Conservation (phyloP, 2,329 filamentous ascomycete species). For the Aspergillus sp. region DNA sequence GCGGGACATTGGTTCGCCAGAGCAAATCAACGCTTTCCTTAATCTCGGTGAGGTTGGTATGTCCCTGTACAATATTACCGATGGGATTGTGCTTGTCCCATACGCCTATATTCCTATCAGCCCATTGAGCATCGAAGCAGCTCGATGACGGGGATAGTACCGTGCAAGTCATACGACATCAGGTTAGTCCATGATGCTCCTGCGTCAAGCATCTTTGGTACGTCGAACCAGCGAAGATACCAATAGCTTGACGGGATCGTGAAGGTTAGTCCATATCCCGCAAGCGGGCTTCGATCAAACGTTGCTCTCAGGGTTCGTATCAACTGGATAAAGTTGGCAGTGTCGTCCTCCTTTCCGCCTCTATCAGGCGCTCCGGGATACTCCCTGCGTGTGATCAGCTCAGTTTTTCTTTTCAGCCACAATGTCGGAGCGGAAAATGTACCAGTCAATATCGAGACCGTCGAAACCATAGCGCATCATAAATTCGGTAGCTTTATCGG, state of each 20-base stretch:
- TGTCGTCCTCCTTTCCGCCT: constrained; percentile 2
- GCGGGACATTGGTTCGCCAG: constrained; percentile 19
- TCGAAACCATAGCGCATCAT: constrained; percentile 11
- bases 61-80: constrained; percentile 3
- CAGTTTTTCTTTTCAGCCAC: too few species aligned
- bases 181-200: constrained; percentile 13
- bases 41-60: constrained; percentile 21
- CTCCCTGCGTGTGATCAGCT: too few species aligned
- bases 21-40: constrained; percentile 16
- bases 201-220: constrained; percentile 5
- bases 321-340: constrained; percentile 19
- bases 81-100: constrained; percentile 5
- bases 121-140: neutral
- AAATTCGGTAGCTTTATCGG: constrained; percentile 2
- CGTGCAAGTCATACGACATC: constrained; percentile 20
- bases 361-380: constrained; percentile 9
- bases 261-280: constrained; percentile 9
- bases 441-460: constrained; percentile 15
- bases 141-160: constrained; percentile 3
- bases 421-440: too few species aligned
- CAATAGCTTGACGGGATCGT: constrained; percentile 16
- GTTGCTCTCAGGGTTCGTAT: constrained; percentile 3
- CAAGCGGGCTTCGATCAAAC: neutral
- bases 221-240: constrained; percentile 19
- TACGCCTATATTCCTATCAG: constrained; percentile 2